Evolutionary conservation across 2,329 filamentous ascomycete species (phyloP).

Genomic region (Pestalotiopsis sp.): DNA sequence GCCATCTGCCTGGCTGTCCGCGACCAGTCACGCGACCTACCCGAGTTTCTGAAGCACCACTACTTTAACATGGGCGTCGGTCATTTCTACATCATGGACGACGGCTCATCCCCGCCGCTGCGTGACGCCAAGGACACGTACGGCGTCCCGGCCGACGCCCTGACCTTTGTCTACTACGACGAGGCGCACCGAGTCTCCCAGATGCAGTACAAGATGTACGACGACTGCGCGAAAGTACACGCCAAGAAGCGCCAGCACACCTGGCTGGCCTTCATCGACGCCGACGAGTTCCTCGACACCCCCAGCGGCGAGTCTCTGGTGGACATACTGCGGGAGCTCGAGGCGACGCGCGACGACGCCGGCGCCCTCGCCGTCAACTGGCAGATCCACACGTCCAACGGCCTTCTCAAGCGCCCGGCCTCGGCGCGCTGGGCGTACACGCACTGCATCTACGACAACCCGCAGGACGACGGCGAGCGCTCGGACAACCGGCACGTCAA

Average conservation of each 20-base stretch:
- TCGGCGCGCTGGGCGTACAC: constrained; percentile 29
- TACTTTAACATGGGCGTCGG: constrained; percentile 19
- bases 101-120: constrained; percentile 18
- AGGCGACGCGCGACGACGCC: constrained; percentile 21
- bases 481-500: constrained; percentile 32
- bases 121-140: neutral
- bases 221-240: constrained; percentile 18
- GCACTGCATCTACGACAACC: constrained; percentile 27
- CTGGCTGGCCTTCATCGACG: constrained; percentile 34
- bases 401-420: constrained; percentile 23
- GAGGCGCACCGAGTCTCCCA: constrained; percentile 9
- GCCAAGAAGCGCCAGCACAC: constrained; percentile 23
- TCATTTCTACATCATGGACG: constrained; percentile 19
- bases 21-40: constrained; percentile 17
- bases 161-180: constrained; percentile 15
- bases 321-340: constrained; percentile 25
- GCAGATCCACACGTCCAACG: constrained; percentile 30
- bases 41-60: constrained; percentile 19
- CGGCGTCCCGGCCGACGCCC: constrained; percentile 6
- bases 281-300: constrained; percentile 34
- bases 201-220: constrained; percentile 16
- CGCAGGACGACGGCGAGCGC: constrained; percentile 14
- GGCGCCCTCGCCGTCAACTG: constrained; percentile 34
- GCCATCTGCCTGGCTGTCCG: constrained; percentile 17
- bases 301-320: constrained; percentile 22